Conservation (phyloP, 768 basidiomycete genomes). For the Hypsizygus marmoreus region DNA sequence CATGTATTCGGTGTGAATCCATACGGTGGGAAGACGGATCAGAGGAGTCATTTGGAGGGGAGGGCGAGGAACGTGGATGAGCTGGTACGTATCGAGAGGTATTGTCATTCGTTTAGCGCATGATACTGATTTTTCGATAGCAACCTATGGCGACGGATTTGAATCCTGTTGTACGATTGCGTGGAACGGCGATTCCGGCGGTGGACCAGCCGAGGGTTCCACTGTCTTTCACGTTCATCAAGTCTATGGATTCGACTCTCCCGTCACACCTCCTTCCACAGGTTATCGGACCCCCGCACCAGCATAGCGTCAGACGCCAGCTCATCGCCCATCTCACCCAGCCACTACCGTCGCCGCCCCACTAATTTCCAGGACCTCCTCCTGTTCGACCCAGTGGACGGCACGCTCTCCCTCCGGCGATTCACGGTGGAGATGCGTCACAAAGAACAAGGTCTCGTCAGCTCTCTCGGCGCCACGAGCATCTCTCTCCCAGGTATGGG, state of each 20-base stretch:
- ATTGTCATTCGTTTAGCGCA: slow-evolving; percentile 3
- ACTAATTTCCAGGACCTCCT: slow-evolving; percentile 66
- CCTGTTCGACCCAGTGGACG: slow-evolving; percentile 63
- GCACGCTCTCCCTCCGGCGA: slow-evolving; percentile 56
- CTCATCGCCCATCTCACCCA: slow-evolving; percentile 29
- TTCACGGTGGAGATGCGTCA: slow-evolving; percentile 45
- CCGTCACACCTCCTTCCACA: slow-evolving; percentile 41
- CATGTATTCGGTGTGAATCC: slow-evolving; percentile 81
- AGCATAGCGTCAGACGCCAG: too few species aligned
- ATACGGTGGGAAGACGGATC: slow-evolving; percentile 69
- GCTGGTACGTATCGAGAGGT: slow-evolving; percentile 38
- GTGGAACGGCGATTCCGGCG: slow-evolving; percentile 29
- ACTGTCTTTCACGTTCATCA: slow-evolving; percentile 59
- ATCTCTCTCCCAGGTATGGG: slow-evolving; percentile 62
- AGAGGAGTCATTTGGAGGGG: slow-evolving; percentile 59
- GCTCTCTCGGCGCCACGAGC: slow-evolving; percentile 47
- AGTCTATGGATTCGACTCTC: slow-evolving; percentile 32
- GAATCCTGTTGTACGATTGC: slow-evolving; percentile 57
- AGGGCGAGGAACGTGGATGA: slow-evolving; percentile 55
- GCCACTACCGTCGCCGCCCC: slow-evolving; percentile 28
- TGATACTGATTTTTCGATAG: slow-evolving; percentile 25
- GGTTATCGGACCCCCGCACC: slow-evolving; percentile 11
- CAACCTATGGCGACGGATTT: slow-evolving; percentile 56
- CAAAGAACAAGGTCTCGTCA: slow-evolving; percentile 25
- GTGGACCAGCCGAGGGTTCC: slow-evolving; percentile 36